Base-by-base conservation (phyloP, 2,329 filamentous ascomycete genomes). In the Fusarium agapanthi region DNA sequence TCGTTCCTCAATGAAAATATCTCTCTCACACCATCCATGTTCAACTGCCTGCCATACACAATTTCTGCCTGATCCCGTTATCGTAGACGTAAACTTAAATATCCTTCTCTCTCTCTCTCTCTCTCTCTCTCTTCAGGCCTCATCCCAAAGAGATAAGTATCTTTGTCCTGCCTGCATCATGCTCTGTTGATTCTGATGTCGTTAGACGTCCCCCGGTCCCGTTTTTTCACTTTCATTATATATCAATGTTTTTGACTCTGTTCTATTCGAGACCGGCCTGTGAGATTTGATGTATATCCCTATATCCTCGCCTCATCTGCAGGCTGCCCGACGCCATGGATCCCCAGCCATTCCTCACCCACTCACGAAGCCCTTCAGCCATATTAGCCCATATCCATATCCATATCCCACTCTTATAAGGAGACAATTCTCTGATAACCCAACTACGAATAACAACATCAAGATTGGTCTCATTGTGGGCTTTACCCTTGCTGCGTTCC, bases 401-500 rank as follows among this genome's bases (percentile, higher is more conserved):
- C 26, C 41, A 16, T 37, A 57, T 34, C 34, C 37, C 30, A n/a
- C 55, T 50, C 55, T 75, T 32, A 32, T 53, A n/a, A 71, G 69
- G 53, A 75, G 77, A 22, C 79, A 80, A 55, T 76, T 78, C 61
- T 78, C 77, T 38, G 67, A 68, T 38, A 74, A 76, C 47, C 69
- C 76, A 10, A 58, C 71, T 50, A 74, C 80, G 22, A 80, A 82
- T 43, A 81, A 79, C 38, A 83, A 85, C 72, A 78, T 80, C 58
- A 83, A 81, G 38, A 86, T 85, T 61, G 84, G 84, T 60, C 77
- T 85, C 65, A 79, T 83, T 7, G 81, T 86, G 48, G 84, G 82
- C 64, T 76, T 86, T 44, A 76, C 83, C 8, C 76, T 86, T 26
- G 80, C 80, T 32, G 73, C 81, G 26, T 86, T 86, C 62, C 60